Conservation (phyloP, 2,329 filamentous ascomycete species). For the Cladosporium phlei region DNA sequence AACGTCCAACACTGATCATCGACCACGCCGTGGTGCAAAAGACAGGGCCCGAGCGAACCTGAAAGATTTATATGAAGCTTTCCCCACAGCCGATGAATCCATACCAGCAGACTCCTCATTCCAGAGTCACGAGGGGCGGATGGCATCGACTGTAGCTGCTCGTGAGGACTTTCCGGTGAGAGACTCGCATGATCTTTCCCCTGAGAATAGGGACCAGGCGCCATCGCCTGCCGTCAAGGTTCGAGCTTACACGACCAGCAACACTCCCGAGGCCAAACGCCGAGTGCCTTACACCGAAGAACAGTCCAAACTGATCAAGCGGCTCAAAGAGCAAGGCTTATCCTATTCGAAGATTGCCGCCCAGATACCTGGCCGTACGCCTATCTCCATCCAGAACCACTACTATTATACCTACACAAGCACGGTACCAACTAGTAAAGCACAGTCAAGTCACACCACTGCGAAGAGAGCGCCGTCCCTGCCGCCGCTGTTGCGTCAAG, state of each 20-base stretch:
- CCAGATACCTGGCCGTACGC: conserved; percentile 5
- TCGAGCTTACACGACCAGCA: not conserved
- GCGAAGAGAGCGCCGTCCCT: not conserved
- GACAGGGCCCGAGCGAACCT: no score
- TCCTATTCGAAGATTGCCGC: conserved; percentile 10
- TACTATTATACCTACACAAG: not conserved
- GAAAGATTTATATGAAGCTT: no score
- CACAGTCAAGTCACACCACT: not conserved
- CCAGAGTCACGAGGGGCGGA: no score
- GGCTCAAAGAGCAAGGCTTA: conserved; percentile 6
- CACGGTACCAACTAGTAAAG: no score
- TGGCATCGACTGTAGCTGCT: not conserved
- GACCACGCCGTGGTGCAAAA: not conserved
- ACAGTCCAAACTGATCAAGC: conserved; percentile 4
- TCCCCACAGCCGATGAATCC: no score
- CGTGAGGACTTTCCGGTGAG: not conserved
- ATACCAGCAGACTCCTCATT: no score
- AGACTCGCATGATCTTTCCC: no score
- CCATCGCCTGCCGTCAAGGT: no score
- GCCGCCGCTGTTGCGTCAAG: conserved; percentile 15
- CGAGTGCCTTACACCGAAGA: not conserved
- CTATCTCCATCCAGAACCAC: conserved; percentile 13
- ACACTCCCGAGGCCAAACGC: not conserved
- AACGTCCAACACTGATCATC: not conserved
- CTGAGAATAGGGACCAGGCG: no score